Evolutionary conservation across 148 eudicot species (phyloP).

Genomic region (Suaeda aralocaspica): DNA sequence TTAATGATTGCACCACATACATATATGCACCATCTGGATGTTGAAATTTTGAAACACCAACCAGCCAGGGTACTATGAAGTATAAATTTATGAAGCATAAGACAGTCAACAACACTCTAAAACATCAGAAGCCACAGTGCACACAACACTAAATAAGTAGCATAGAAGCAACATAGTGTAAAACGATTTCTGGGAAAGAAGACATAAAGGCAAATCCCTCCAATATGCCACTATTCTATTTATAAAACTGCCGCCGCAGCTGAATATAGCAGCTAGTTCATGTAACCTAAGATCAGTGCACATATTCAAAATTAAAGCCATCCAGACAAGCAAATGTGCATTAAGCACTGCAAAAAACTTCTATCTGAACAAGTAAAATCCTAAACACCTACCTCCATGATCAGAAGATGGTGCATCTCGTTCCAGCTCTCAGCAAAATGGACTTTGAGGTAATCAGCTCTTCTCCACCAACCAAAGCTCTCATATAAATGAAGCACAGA

Average conservation of each 20-base stretch:
- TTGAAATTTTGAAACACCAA: not conserved
- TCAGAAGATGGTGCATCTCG: conserved; percentile 99
- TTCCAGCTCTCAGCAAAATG: conserved; percentile 99
- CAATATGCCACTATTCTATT: not conserved
- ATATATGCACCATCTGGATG: not conserved
- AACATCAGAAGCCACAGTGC: not conserved
- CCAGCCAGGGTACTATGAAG: not conserved
- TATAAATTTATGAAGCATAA: not conserved
- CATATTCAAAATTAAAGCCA: not conserved
- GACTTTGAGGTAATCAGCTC: conserved; percentile 93
- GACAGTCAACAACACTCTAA: not conserved
- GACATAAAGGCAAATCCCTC: not conserved
- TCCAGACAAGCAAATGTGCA: not conserved
- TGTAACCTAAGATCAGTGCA: not conserved
- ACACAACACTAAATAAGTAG: not conserved
- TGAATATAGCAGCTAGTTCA: conserved; percentile 1
- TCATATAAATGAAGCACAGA: conserved; percentile 95
- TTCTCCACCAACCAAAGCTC: conserved; percentile 98
- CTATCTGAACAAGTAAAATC: not conserved
- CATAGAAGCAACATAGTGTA: not conserved
- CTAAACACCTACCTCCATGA: conserved; percentile 73
- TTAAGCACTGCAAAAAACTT: not conserved
- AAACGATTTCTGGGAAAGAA: not conserved
- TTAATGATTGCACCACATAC: not conserved
- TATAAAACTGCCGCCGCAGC: not conserved